A percentile compares a stretch with the other conserved stretches of the same genome.
phyloP scores from a whole-genome alignment of 1,284 basidiomycete genomes.

The Pseudozyma flocculosa region DNA sequence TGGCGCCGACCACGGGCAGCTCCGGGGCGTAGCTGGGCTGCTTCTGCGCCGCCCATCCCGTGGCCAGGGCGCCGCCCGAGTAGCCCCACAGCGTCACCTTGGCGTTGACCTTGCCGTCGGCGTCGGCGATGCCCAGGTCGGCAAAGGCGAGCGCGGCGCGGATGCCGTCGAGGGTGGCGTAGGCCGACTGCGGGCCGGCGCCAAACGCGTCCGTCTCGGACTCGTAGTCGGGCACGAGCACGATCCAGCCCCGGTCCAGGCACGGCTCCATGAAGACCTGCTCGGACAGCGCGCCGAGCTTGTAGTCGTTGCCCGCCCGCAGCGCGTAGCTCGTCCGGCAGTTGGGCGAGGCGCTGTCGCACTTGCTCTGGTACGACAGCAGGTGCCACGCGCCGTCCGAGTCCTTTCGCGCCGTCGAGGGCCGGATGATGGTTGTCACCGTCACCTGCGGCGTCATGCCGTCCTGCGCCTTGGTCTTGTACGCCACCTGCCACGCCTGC shows the following conservation, averaged over 20 bases:
- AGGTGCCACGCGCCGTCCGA: slow-evolving; percentile 19
- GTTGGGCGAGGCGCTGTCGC: slow-evolving; percentile 26
- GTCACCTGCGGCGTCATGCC: slow-evolving; percentile 33
- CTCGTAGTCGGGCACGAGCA: slow-evolving; percentile 50
- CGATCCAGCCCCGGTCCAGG: slow-evolving; percentile 44
- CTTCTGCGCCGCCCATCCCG: slow-evolving; percentile 47
- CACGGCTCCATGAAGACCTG: slow-evolving; percentile 41
- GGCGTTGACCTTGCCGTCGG: slow-evolving; percentile 7
- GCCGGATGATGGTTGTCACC: slow-evolving; percentile 31
- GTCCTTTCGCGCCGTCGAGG: slow-evolving; percentile 18
- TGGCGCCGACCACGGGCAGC: slow-evolving; percentile 36
- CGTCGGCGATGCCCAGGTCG: slow-evolving; percentile 18
- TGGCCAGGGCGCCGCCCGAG: slow-evolving; percentile 51
- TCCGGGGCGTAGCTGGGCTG: slow-evolving; percentile 41
- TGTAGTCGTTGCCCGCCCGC: slow-evolving; percentile 20
- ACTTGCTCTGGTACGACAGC: slow-evolving; percentile 23
- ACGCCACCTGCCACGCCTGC: slow-evolving; percentile 38
- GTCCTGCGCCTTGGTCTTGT: slow-evolving; percentile 33
- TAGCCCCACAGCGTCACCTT: slow-evolving; percentile 47
- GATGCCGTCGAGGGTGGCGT: slow-evolving; percentile 44
- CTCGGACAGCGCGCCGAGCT: slow-evolving; percentile 33
- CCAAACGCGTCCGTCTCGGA: slow-evolving; percentile 45
- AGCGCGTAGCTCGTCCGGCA: slow-evolving; percentile 35
- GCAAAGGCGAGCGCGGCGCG: slow-evolving; percentile 35
- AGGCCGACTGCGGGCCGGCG: slow-evolving; percentile 39